Evolutionary conservation across 495 filamentous ascomycete genomes (phyloP).

Genomic region (Lepidopterella palustris): DNA sequence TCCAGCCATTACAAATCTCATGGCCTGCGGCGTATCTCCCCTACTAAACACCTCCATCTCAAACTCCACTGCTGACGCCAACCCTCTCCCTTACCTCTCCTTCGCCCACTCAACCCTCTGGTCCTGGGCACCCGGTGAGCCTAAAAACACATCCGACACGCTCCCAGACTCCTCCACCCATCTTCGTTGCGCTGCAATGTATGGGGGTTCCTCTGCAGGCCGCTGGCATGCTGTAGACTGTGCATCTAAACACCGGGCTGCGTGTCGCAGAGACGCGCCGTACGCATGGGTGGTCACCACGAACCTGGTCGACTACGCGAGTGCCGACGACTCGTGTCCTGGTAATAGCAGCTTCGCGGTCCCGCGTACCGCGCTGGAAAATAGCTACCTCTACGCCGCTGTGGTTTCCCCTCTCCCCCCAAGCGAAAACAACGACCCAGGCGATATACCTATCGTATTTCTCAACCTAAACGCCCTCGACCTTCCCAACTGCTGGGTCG

Average conservation of each 20-base stretch:
- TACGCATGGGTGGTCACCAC: neutral
- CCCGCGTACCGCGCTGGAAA: conserved; percentile 57
- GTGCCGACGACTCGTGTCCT: conserved; percentile 42
- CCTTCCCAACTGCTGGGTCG: conserved; percentile 52
- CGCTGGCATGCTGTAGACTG: conserved; percentile 55
- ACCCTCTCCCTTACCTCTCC: conserved; percentile 44
- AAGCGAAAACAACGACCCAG: conserved; percentile 8
- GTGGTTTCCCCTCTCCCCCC: neutral
- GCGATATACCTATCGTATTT: conserved; percentile 37
- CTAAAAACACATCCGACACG: conserved; percentile 38
- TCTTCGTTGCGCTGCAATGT: conserved; percentile 50
- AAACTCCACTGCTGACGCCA: conserved; percentile 45
- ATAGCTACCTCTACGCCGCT: conserved; percentile 44
- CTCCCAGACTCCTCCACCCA: conserved; percentile 23
- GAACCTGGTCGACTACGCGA: conserved; percentile 18
- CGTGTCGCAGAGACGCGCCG: conserved; percentile 43
- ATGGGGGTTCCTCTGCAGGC: conserved; percentile 37
- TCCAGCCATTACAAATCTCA: conserved; percentile 40
- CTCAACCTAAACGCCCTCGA: conserved; percentile 56
- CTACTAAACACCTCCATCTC: conserved; percentile 50
- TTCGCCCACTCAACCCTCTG: conserved; percentile 48
- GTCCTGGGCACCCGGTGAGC: conserved; percentile 55
- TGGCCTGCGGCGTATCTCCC: conserved; percentile 53
- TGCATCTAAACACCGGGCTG: conserved; percentile 41
- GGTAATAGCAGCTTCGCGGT: conserved; percentile 38